Conservation (phyloP, 345 rosid species). For the Arabidopsis arenosa region DNA sequence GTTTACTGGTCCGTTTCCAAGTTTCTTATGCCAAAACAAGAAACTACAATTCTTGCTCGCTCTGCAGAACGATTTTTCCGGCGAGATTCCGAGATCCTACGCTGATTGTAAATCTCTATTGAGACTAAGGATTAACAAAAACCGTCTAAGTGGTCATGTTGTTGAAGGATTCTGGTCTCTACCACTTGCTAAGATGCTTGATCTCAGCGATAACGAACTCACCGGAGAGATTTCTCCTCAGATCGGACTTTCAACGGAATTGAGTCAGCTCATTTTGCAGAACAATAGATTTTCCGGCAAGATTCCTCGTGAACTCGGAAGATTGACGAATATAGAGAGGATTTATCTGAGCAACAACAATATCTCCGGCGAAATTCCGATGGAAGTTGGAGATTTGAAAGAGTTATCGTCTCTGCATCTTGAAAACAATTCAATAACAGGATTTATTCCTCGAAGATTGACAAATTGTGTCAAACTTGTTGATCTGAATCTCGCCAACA, state of each 20-base stretch:
- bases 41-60: constrained; percentile 63
- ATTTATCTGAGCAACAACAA: constrained; percentile 61
- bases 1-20: constrained; percentile 76
- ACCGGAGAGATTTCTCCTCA: constrained; percentile 61
- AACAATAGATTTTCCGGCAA: constrained; percentile 74
- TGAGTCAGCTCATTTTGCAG: constrained; percentile 60
- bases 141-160: constrained; percentile 65
- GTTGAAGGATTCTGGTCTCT: constrained; percentile 69
- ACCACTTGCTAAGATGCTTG: constrained; percentile 64
- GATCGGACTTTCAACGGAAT: constrained; percentile 54
- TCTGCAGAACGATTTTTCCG: constrained; percentile 66
- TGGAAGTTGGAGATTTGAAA: constrained; percentile 56
- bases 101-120: constrained; percentile 62
- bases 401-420: constrained; percentile 73
- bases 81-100: constrained; percentile 69
- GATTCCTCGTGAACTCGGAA: constrained; percentile 71
- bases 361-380: constrained; percentile 66
- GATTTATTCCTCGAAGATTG: constrained; percentile 61
- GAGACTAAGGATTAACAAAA: constrained; percentile 69
- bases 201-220: constrained; percentile 71
- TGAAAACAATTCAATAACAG: constrained; percentile 67
- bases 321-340: constrained; percentile 59
- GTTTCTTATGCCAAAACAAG: constrained; percentile 62
- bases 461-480: constrained; percentile 61
- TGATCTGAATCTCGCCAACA: constrained; percentile 77